Evolutionary conservation across 140 eudicot species (phyloP).

Genomic region (Flaveria floridana): DNA sequence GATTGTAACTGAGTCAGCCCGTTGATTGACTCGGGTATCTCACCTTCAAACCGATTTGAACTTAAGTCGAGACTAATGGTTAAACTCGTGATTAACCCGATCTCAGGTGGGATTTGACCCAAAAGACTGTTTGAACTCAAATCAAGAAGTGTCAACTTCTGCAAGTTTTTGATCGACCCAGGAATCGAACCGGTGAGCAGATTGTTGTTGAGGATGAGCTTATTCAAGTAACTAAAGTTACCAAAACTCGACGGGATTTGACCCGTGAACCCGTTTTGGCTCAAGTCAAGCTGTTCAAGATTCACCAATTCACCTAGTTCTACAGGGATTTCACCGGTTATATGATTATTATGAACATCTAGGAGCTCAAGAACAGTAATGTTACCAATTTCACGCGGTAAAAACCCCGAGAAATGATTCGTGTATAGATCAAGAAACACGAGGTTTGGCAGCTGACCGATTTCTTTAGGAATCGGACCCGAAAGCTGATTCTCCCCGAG

Average conservation of each 20-base stretch:
- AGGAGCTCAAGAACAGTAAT: slow-evolving; percentile 77
- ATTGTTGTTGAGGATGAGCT: slow-evolving; percentile 78
- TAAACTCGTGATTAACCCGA: slow-evolving; percentile 69
- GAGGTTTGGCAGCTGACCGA: slow-evolving; percentile 78
- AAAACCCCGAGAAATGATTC: slow-evolving; percentile 74
- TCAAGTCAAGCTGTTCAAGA: slow-evolving; percentile 92
- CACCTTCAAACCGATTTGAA: slow-evolving; percentile 64
- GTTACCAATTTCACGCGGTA: slow-evolving; percentile 72
- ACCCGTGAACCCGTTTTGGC: slow-evolving; percentile 75
- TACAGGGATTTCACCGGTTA: slow-evolving; percentile 70
- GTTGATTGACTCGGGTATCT: slow-evolving; percentile 71
- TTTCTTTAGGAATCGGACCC: slow-evolving; percentile 80
- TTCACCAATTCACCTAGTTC: slow-evolving; percentile 72
- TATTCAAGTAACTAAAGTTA: slow-evolving; percentile 82
- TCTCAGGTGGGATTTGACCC: slow-evolving; percentile 73
- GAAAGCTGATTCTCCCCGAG: slow-evolving; percentile 89
- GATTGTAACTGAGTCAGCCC: slow-evolving; percentile 77
- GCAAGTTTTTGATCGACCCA: slow-evolving; percentile 56
- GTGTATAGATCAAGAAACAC: slow-evolving; percentile 90
- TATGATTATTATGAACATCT: slow-evolving; percentile 81
- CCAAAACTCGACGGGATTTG: slow-evolving; percentile 76
- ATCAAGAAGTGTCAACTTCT: slow-evolving; percentile 85
- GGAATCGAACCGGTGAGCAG: slow-evolving; percentile 68
- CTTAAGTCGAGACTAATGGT: slow-evolving; percentile 89
- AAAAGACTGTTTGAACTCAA: slow-evolving; percentile 73